phyloP scores from a whole-genome alignment of 148 eudicot genomes.

The Rhododendron ovatum region DNA sequence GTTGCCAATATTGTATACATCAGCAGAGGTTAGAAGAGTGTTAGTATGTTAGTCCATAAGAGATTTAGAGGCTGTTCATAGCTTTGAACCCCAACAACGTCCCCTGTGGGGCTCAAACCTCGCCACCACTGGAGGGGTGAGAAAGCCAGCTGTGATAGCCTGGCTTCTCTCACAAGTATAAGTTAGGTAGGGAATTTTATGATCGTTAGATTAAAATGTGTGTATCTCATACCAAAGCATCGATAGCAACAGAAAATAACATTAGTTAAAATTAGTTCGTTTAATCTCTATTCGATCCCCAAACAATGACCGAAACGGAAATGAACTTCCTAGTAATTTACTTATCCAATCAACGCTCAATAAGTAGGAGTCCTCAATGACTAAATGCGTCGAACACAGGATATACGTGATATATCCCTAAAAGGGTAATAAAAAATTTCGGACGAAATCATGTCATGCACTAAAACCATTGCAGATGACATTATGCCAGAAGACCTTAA shows the following conservation, averaged over 20 bases:
- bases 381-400: not conserved
- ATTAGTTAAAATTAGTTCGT: not conserved
- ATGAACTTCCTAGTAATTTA: not conserved
- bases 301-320: not conserved
- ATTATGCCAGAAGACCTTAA: too few relatives aligned
- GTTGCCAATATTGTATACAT: too few relatives aligned
- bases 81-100: too few relatives aligned
- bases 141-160: too few relatives aligned
- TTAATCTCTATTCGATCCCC: not conserved
- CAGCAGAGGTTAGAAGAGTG: too few relatives aligned
- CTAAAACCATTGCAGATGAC: not conserved
- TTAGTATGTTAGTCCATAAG: too few relatives aligned
- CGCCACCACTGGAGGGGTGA: too few relatives aligned
- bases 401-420: not conserved
- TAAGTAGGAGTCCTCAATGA: not conserved
- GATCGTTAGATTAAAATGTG: not conserved
- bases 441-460: too few relatives aligned
- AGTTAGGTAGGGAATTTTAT: not conserved
- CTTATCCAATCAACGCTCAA: not conserved
- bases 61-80: too few relatives aligned
- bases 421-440: too few relatives aligned
- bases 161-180: not conserved
- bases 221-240: not conserved
- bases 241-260: not conserved
- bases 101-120: too few relatives aligned